A percentile compares a stretch with the other conserved stretches of the same genome.
Conservation (phyloP, 768 basidiomycete species). For the Tylopilus plumbeoviolaceoides region DNA sequence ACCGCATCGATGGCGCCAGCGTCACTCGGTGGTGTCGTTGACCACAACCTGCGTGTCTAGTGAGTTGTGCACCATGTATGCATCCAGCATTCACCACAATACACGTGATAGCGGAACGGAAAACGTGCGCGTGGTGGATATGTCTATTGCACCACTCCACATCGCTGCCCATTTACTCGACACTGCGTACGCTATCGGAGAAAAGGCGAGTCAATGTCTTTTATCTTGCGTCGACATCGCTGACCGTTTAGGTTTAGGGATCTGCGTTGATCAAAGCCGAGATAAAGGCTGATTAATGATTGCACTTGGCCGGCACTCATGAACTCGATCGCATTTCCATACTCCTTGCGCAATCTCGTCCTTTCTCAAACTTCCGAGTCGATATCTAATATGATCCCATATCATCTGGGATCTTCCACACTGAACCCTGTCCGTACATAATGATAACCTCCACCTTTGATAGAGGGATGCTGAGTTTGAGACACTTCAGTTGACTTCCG, state of each 20-base stretch:
- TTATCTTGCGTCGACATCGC: not conserved
- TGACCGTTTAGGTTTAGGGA: slow-evolving; percentile 6
- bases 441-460: no score
- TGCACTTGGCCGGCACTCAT: no score
- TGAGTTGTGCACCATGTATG: not conserved
- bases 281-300: not conserved
- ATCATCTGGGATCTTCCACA: no score
- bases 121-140: slow-evolving; percentile 16
- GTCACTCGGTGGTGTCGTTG: slow-evolving; percentile 14
- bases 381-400: no score
- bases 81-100: not conserved
- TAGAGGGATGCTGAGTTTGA: no score
- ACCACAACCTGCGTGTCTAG: slow-evolving; percentile 15
- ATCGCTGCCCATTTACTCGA: slow-evolving; percentile 13
- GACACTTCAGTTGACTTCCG: no score
- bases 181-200: slow-evolving; percentile 17
- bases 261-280: slow-evolving; percentile 9
- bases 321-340: no score
- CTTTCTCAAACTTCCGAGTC: no score
- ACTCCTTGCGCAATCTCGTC: no score
- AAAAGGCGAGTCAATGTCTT: slow-evolving; percentile 4
- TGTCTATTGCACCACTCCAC: slow-evolving; percentile 15
- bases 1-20: slow-evolving; percentile 19
- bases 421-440: no score
- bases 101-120: slow-evolving; percentile 6